These are phyloP conservation scores for Botrytis byssoidea DNA, from an alignment of 2,329 filamentous ascomycete species.

Conservation along the genomic window DNA sequence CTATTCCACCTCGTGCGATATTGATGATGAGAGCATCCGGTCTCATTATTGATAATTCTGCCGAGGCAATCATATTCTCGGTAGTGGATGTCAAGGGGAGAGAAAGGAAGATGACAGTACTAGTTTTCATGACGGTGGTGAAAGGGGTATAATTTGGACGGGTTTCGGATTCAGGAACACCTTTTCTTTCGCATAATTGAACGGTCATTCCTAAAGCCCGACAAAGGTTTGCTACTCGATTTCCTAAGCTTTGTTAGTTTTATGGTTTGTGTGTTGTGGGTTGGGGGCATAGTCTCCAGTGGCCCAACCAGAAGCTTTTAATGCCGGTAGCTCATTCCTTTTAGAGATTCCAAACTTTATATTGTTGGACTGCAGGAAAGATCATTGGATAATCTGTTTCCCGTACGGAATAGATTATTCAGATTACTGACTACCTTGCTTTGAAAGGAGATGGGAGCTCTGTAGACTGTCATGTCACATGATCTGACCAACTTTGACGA, in stretches of 20 bases:
- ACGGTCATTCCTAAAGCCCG: slow-evolving; percentile 31
- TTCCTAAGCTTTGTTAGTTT: not conserved
- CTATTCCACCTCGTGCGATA: slow-evolving; percentile 38
- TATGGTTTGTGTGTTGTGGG: not conserved
- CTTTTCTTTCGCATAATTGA: slow-evolving; percentile 30
- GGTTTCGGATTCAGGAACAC: not conserved
- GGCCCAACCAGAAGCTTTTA: not conserved
- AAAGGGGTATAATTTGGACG: slow-evolving; percentile 29
- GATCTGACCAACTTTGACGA: not conserved
- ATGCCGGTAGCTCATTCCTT: not conserved
- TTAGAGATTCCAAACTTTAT: no score
- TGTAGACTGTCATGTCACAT: not conserved
- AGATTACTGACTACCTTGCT: not conserved
- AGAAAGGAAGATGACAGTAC: slow-evolving; percentile 31
- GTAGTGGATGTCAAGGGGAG: slow-evolving; percentile 32
- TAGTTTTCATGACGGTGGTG: slow-evolving; percentile 22
- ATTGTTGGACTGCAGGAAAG: no score
- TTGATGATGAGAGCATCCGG: slow-evolving; percentile 35
- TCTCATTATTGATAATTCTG: slow-evolving; percentile 32
- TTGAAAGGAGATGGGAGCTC: no score
- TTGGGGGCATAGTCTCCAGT: not conserved
- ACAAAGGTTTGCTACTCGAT: slow-evolving; percentile 11
- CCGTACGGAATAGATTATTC: not conserved
- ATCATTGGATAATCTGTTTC: not conserved
- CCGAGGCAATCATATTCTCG: slow-evolving; percentile 30